Percentiles rank a stretch among this genome's conserved stretches.
phyloP scores from a whole-genome alignment of 441 rosid species.

The Croton setiger region DNA sequence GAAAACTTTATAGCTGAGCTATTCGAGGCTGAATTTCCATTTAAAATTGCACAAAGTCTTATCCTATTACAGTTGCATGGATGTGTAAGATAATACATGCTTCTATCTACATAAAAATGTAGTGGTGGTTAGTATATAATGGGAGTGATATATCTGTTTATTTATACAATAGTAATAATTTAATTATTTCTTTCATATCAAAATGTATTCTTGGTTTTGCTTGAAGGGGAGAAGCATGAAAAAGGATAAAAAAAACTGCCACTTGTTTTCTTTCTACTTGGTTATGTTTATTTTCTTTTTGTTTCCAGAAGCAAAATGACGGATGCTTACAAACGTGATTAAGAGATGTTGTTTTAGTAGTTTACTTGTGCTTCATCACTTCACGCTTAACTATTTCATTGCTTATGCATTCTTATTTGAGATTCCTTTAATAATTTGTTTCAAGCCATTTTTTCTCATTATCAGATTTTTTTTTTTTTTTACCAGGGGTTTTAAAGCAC shows the following conservation, averaged over 20 bases:
- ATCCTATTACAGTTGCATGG: neutral
- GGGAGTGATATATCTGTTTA: neutral
- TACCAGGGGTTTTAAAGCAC: slow-evolving; percentile 95
- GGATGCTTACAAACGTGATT: neutral
- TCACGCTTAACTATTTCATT: neutral
- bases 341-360: slow-evolving; percentile 1
- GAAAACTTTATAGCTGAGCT: neutral
- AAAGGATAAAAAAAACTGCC: slow-evolving; percentile 3
- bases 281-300: neutral
- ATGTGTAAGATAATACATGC: neutral
- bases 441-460: neutral
- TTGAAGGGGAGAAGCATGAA: neutral
- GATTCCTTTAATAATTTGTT: neutral
- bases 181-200: neutral
- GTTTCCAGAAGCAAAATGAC: neutral
- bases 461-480: slow-evolving; percentile 16
- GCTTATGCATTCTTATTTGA: neutral
- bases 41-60: neutral
- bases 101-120: neutral
- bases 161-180: neutral
- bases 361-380: neutral
- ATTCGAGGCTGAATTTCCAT: neutral
- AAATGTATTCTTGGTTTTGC: neutral
- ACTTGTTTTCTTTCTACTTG: neutral
- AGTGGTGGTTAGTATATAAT: neutral